These are phyloP conservation scores for Fusarium penzigii DNA, from an alignment of 2,329 filamentous ascomycete species.

Conservation along the genomic window DNA sequence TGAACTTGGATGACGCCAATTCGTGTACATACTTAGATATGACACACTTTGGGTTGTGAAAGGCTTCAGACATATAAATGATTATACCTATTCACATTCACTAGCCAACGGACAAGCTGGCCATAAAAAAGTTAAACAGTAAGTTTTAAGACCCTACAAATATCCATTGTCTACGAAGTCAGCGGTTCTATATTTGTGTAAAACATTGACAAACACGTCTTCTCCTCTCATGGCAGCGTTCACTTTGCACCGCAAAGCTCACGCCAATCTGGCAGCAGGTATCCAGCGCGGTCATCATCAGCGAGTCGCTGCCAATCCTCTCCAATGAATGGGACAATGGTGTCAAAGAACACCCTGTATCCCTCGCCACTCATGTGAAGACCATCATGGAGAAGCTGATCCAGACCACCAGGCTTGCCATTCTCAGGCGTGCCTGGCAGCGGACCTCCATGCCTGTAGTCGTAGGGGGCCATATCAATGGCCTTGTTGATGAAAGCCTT, in stretches of 20 bases:
- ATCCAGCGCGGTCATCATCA: constrained; percentile 40
- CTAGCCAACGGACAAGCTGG: no score
- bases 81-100: no score
- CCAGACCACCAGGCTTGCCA: constrained; percentile 52
- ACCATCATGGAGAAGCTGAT: constrained; percentile 56
- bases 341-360: constrained; percentile 54
- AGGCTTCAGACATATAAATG: no score
- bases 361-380: constrained; percentile 57
- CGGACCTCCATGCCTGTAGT: constrained; percentile 51
- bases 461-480: constrained; percentile 57
- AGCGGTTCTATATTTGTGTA: no score
- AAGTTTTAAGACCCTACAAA: no score
- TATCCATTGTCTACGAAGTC: no score
- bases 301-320: constrained; percentile 41
- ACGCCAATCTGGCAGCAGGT: constrained; percentile 52
- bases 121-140: no score
- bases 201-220: no score
- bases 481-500: constrained; percentile 73
- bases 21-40: no score
- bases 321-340: constrained; percentile 50
- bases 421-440: constrained; percentile 52
- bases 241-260: constrained; percentile 15
- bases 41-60: no score
- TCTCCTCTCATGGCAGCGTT: neutral
- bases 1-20: no score